phyloP scores from a whole-genome alignment of 305 asterid genomes.

The Fraxinus greggii region DNA sequence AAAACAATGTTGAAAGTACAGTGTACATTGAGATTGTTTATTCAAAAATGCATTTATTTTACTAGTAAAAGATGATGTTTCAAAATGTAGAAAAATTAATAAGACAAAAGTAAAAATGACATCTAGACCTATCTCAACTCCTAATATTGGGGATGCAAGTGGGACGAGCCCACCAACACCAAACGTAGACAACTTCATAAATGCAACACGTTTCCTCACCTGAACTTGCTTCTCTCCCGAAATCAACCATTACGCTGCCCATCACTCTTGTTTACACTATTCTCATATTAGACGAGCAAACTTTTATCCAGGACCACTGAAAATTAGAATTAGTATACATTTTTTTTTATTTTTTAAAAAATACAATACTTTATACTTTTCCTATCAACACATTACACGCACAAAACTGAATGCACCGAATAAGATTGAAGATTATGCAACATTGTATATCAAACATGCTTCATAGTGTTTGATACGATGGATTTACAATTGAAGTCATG shows the following conservation, averaged over 20 bases:
- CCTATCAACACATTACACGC: background rate
- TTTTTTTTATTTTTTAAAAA: no score
- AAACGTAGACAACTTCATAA: background rate
- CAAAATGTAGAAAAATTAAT: background rate
- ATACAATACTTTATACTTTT: no score
- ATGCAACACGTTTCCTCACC: background rate
- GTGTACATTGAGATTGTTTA: background rate
- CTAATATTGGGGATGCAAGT: background rate
- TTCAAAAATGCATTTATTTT: no score
- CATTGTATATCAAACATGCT: background rate
- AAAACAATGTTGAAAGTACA: no score
- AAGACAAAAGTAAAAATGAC: no score
- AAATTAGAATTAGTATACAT: no score
- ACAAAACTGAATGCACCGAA: background rate
- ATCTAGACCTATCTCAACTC: background rate
- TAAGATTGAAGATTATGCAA: background rate
- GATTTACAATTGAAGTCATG: no score
- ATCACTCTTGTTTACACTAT: background rate
- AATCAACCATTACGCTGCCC: background rate
- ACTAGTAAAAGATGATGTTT: no score
- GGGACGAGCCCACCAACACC: background rate
- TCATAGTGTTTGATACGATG: no score
- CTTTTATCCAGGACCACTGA: background rate
- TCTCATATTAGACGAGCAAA: background rate
- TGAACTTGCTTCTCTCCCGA: background rate